These are phyloP conservation scores for Russula olivacea DNA, from an alignment of 768 basidiomycete genomes.

Conservation along the genomic window DNA sequence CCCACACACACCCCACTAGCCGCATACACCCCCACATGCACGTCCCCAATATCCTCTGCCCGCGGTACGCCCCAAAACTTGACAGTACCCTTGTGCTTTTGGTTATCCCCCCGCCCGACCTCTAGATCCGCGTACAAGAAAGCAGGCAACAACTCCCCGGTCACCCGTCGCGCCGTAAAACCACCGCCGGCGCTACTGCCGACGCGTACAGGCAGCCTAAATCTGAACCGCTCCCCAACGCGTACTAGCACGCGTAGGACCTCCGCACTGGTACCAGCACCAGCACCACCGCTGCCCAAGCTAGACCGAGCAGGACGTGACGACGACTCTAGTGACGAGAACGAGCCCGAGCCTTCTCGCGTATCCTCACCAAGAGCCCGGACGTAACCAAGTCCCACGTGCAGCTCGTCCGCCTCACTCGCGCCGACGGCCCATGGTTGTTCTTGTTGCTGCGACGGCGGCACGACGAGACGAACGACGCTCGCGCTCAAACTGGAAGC, in stretches of 20 bases:
- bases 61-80: constrained; percentile 26
- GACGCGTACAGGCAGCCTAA: constrained; percentile 21
- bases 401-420: constrained; percentile 54
- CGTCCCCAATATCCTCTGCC: constrained; percentile 24
- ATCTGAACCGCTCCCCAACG: constrained; percentile 25
- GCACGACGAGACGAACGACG: constrained; percentile 38
- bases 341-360: constrained; percentile 41
- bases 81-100: constrained; percentile 20
- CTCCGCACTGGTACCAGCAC: constrained; percentile 5
- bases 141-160: constrained; percentile 20
- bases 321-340: constrained; percentile 59
- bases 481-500: constrained; percentile 62
- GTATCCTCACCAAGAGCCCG: constrained; percentile 57
- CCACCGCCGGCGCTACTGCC: constrained; percentile 4
- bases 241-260: constrained; percentile 24
- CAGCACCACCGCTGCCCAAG: constrained; percentile 8
- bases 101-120: constrained; percentile 9
- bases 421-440: not conserved
- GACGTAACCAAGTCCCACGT: constrained; percentile 65
- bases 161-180: constrained; percentile 16
- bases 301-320: constrained; percentile 34
- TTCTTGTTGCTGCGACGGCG: not conserved
- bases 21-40: constrained; percentile 21
- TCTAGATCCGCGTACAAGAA: constrained; percentile 25
- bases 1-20: constrained; percentile 21